Evolutionary conservation across 176 grass and related monocot species (phyloP).

Genomic region (Aegilops speltoides): DNA sequence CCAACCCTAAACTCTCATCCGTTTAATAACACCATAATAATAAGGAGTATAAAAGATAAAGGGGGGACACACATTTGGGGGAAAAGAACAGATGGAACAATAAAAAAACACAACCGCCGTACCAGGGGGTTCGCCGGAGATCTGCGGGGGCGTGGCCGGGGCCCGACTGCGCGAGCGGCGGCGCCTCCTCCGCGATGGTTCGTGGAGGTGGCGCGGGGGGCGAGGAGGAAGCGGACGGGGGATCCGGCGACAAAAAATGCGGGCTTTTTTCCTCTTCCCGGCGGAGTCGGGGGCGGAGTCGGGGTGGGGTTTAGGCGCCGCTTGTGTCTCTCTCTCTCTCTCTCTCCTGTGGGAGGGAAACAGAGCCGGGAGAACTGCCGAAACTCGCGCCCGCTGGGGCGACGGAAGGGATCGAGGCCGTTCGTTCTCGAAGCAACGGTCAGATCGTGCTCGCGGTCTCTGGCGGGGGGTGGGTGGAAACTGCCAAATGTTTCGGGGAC

Average conservation of each 20-base stretch:
- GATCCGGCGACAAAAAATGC: conserved; percentile 24
- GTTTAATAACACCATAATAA: not conserved
- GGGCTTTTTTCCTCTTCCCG: not conserved
- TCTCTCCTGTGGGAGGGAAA: not conserved
- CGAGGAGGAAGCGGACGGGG: not conserved
- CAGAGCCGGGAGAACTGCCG: not conserved
- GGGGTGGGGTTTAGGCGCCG: not conserved
- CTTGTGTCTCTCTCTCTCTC: not conserved
- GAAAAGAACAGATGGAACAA: not conserved
- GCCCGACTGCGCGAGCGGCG: not conserved
- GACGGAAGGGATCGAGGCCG: not conserved
- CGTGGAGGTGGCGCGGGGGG: too few species aligned
- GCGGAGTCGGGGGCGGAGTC: not conserved
- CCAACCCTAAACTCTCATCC: not conserved
- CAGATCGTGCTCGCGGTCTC: too few species aligned
- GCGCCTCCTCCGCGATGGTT: not conserved
- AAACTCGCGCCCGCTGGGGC: not conserved
- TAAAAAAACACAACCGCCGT: not conserved
- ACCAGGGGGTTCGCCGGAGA: not conserved
- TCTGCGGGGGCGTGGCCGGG: not conserved
- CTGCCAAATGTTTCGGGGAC: too few species aligned
- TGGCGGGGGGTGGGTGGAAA: too few species aligned
- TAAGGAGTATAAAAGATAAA: not conserved
- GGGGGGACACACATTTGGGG: not conserved
- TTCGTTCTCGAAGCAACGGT: too few species aligned